A percentile compares a stretch with the other conserved stretches of the same genome.
Evolutionary conservation across 2,329 filamentous ascomycete genomes (phyloP).

Genomic region (Trichoderma arundinaceum): DNA sequence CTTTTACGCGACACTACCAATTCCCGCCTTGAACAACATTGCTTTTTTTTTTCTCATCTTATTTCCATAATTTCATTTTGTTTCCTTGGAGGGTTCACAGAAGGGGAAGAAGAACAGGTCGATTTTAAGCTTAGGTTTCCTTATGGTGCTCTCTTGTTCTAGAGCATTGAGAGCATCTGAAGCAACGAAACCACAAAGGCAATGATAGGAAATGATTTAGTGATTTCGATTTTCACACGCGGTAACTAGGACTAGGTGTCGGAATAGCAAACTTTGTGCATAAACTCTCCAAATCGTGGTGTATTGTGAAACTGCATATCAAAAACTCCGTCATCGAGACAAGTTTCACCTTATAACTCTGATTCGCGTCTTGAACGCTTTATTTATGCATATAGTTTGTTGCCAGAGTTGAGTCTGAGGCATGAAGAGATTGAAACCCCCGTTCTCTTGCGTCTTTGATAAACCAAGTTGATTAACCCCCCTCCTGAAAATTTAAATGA

Average conservation of each 20-base stretch:
- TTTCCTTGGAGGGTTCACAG: not conserved
- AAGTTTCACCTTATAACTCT: not conserved
- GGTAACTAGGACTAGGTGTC: not conserved
- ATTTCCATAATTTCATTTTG: not conserved
- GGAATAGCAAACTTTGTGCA: not conserved
- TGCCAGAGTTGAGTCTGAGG: conserved; percentile 14
- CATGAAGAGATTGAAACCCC: not conserved
- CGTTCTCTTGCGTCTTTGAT: not conserved
- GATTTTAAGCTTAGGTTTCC: not conserved
- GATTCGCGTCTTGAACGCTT: not conserved
- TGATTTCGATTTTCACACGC: not conserved
- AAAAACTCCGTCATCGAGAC: not conserved
- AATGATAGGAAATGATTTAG: not conserved
- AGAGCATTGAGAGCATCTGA: not conserved
- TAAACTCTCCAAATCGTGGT: not conserved
- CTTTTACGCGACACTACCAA: not conserved
- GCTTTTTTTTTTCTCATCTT: not conserved
- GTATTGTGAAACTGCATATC: not conserved
- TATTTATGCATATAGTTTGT: not conserved
- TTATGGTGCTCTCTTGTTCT: not conserved
- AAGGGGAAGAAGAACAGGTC: not conserved
- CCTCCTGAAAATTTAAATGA: not conserved
- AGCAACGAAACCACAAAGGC: not conserved
- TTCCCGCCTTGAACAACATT: not conserved
- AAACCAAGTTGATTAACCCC: not conserved